Base-by-base conservation (phyloP, 2,329 filamentous ascomycete genomes). In the Trichoderma semiorbis region DNA sequence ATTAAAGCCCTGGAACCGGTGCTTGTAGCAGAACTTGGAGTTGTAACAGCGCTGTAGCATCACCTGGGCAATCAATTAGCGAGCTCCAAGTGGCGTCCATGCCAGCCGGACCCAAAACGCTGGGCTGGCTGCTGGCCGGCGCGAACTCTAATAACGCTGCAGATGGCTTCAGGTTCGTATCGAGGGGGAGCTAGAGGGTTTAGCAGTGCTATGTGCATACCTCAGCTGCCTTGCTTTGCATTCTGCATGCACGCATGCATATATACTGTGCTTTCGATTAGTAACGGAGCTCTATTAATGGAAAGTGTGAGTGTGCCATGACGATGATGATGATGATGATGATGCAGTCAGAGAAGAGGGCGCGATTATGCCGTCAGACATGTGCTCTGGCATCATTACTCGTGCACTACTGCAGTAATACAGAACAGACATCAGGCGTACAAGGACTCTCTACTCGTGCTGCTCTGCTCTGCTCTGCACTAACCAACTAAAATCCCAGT, bases 51-150 rank as follows among this genome's bases (percentile, higher is more conserved):
- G 47, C 47, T 53, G 47, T 24, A 53, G 47, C 47, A 53, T 21
- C 47, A 21, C 18, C n/a, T 47, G 43, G 34, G 34, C 12, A n/a
- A 50, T 53, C 47, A 24, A 3, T 53, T 21, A 7, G 47, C 47
- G 47, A 53, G 47, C 47, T 53, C 47, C 47, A 53, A 14, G 47
- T 21, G 47, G 47, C 47, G 47, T 3, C 11, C 47, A 24, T 53
- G 10, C 21, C 57, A 30, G 34, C 47, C 64, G 11, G 64, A 67
- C 50, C 64, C 68, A 70, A 70, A 70, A 70, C 68, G 68, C 68
- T 70, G 68, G 68, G 47, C 60, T 70, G 60, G 66, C 63, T 36
- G n/a, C 34, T 55, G 47, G 47, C 62, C 43, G 43, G 62, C 39
- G n/a, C 47, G 30, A 57, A 66, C 63, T 32, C 24, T 66, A 55